A percentile compares a stretch with the other conserved stretches of the same genome.
Conservation (phyloP, 441 rosid species). For the Adansonia madagascariensis region DNA sequence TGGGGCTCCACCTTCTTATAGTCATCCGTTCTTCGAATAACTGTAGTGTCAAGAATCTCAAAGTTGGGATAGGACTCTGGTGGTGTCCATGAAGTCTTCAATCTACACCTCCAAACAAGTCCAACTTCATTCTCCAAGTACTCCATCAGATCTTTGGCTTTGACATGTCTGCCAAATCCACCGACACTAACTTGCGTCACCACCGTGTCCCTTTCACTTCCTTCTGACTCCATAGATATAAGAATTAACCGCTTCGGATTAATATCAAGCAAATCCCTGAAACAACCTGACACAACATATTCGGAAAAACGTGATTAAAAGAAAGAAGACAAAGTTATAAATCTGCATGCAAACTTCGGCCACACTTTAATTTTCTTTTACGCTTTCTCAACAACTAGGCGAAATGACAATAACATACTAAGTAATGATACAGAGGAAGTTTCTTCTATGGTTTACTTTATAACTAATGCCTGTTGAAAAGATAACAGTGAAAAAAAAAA, state of each 20-base stretch:
- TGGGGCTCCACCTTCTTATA: slow-evolving; percentile 71
- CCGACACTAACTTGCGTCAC: slow-evolving; percentile 81
- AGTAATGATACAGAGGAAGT: not conserved
- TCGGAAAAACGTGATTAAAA: not conserved
- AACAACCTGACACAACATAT: slow-evolving; percentile 14
- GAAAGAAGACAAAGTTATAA: not conserved
- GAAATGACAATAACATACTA: not conserved
- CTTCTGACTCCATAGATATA: slow-evolving; percentile 48
- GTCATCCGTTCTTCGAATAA: slow-evolving; percentile 34
- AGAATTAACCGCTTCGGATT: slow-evolving; percentile 22
- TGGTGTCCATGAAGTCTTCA: slow-evolving; percentile 86
- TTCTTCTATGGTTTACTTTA: not conserved
- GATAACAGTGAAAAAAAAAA: not conserved
- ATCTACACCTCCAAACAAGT: slow-evolving; percentile 66
- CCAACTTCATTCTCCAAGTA: slow-evolving; percentile 60
- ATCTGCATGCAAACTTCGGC: not conserved
- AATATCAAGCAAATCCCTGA: slow-evolving; percentile 1
- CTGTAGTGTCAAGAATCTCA: slow-evolving; percentile 33
- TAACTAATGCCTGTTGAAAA: not conserved
- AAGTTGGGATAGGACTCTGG: slow-evolving; percentile 71
- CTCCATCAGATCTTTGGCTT: slow-evolving; percentile 53
- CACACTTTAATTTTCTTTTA: not conserved
- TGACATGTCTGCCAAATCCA: slow-evolving; percentile 55
- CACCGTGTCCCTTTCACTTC: slow-evolving; percentile 43
- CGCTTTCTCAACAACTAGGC: not conserved